A percentile compares a stretch with the other conserved stretches of the same genome.
These are phyloP conservation scores for Lipomyces oligophaga DNA, from an alignment of 805 yeast genomes.

Conservation along the genomic window DNA sequence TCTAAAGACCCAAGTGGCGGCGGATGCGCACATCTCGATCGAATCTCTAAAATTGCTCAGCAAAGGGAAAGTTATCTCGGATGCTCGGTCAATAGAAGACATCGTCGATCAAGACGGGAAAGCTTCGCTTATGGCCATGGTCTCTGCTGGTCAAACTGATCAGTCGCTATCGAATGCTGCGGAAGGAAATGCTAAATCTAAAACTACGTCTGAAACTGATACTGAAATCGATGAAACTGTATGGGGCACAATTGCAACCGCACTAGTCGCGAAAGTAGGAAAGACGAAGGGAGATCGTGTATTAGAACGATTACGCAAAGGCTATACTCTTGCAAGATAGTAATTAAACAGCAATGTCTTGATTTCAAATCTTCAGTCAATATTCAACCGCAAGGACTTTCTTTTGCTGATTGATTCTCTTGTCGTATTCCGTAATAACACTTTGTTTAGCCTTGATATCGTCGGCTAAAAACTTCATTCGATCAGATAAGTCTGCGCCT, in stretches of 20 bases:
- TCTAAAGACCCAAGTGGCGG: constrained; percentile 7
- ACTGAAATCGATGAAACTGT: constrained; percentile 5
- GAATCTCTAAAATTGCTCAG: constrained; percentile 10
- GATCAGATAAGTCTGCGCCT: constrained; percentile 49
- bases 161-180: neutral
- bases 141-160: constrained; percentile 9
- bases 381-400: constrained; percentile 22
- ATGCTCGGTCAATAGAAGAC: constrained; percentile 19
- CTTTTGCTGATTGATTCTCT: constrained; percentile 31
- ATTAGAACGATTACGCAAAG: constrained; percentile 13
- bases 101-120: constrained; percentile 18
- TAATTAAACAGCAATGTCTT: no score
- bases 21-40: constrained; percentile 6
- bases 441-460: constrained; percentile 63
- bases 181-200: neutral
- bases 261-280: constrained; percentile 10
- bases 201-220: neutral
- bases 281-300: constrained; percentile 7
- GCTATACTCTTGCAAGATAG: constrained; percentile 8
- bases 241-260: constrained; percentile 12
- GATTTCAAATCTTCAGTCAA: no score
- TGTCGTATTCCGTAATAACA: constrained; percentile 49
- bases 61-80: constrained; percentile 24
- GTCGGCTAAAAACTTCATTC: constrained; percentile 62
- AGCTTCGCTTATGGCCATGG: constrained; percentile 25